phyloP scores from a whole-genome alignment of 148 eudicot genomes.

The Chenopodium album region DNA sequence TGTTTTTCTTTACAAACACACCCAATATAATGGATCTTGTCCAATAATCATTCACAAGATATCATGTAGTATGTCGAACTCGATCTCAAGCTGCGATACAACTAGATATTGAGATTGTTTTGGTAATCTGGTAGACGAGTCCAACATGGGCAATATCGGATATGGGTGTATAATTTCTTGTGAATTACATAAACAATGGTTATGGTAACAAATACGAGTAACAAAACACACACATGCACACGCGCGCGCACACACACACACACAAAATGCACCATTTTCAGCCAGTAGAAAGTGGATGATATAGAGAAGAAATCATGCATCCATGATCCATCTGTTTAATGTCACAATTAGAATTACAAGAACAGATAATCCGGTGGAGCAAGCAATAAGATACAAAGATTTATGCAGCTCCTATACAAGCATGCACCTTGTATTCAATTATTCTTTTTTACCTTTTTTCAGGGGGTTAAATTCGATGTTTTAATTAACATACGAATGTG shows the following conservation, averaged over 20 bases:
- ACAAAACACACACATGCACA: neutral
- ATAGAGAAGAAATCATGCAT: neutral
- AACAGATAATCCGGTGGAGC: neutral
- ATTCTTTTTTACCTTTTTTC: neutral
- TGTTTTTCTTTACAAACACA: neutral
- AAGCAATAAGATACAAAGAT: neutral
- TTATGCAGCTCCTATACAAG: neutral
- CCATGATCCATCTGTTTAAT: neutral
- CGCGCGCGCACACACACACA: too few species aligned
- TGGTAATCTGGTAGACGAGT: too few species aligned
- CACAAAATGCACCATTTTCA: neutral
- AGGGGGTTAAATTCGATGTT: neutral
- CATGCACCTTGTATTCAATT: neutral
- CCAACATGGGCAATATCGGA: too few species aligned
- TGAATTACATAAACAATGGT: neutral
- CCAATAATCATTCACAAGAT: neutral
- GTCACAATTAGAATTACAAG: neutral
- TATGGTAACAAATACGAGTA: neutral
- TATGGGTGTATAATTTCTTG: neutral
- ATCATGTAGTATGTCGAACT: neutral
- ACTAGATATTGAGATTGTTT: too few species aligned
- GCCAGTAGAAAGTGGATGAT: neutral
- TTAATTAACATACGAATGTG: neutral
- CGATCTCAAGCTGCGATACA: neutral
- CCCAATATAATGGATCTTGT: conserved; percentile 1